phyloP scores from a whole-genome alignment of 2,329 filamentous ascomycete species.

The Colletotrichum salicis region DNA sequence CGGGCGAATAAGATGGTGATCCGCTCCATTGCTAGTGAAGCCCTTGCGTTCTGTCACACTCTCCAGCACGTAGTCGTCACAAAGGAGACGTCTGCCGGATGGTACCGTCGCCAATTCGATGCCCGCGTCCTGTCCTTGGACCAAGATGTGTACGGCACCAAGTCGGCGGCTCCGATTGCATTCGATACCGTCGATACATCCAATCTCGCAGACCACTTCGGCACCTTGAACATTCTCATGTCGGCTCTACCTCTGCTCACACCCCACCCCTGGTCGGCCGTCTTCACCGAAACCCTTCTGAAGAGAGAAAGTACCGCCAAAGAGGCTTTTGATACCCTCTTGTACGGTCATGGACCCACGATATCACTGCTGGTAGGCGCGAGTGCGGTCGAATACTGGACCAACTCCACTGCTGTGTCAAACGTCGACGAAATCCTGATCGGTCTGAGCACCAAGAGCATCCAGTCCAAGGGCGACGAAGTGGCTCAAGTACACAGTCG shows the following conservation, averaged over 20 bases:
- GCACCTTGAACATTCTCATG: constrained; percentile 51
- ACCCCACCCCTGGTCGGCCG: constrained; percentile 52
- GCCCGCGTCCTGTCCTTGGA: constrained; percentile 55
- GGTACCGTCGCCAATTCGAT: constrained; percentile 55
- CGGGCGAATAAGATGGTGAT: constrained; percentile 51
- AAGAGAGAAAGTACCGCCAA: constrained; percentile 40
- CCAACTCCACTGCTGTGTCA: constrained; percentile 56
- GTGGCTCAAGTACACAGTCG: constrained; percentile 41
- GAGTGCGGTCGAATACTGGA: constrained; percentile 60
- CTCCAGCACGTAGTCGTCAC: constrained; percentile 54
- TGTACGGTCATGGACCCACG: constrained; percentile 58
- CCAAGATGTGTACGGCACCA: constrained; percentile 49
- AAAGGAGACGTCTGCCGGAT: constrained; percentile 47
- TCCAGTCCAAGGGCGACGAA: constrained; percentile 1
- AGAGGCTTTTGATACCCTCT: constrained; percentile 50
- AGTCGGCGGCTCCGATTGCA: constrained; percentile 46
- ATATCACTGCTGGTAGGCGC: constrained; percentile 63
- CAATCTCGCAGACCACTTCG: constrained; percentile 54
- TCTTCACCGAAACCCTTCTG: constrained; percentile 51
- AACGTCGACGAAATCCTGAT: constrained; percentile 52
- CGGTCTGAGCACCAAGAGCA: constrained; percentile 25
- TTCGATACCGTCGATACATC: constrained; percentile 70
- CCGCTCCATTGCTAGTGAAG: constrained; percentile 60
- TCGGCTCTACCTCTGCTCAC: constrained; percentile 59
- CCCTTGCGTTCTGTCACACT: constrained; percentile 61